A percentile compares a stretch with the other conserved stretches of the same genome.
Evolutionary conservation across 169 alveolate species (phyloP).

Genomic region (Perkinsus olseni): DNA sequence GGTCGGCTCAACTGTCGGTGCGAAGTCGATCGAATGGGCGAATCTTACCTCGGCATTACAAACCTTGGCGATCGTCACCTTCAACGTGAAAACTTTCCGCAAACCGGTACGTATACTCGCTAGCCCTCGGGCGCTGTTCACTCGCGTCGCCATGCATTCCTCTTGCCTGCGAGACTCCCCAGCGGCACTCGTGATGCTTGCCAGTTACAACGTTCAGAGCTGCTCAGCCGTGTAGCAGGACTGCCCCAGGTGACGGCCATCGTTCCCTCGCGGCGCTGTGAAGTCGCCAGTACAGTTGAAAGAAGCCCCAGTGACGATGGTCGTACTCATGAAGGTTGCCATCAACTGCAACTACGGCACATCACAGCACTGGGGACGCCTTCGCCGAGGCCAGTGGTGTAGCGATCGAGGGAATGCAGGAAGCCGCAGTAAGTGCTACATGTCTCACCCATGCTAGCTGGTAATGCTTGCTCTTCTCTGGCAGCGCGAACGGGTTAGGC

Average conservation of each 20-base stretch:
- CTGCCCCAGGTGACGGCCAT: neutral
- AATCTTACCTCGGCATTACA: neutral
- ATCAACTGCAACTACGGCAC: neutral
- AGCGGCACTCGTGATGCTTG: neutral
- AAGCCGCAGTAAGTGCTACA: neutral
- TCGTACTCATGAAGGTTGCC: neutral
- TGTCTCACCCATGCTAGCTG: neutral
- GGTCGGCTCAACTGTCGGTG: neutral
- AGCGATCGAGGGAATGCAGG: neutral
- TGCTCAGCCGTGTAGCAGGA: neutral
- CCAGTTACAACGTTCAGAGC: neutral
- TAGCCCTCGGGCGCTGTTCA: no score
- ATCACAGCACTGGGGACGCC: neutral
- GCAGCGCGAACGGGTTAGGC: neutral
- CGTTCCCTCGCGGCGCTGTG: neutral
- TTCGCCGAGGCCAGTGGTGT: neutral
- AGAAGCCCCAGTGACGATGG: neutral
- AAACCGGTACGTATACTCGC: neutral
- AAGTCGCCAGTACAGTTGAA: neutral
- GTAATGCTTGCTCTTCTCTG: neutral
- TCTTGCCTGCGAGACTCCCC: no score
- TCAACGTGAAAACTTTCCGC: neutral
- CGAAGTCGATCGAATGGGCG: neutral
- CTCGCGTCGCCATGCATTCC: no score
- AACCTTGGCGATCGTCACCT: neutral